Percentiles rank a stretch among this genome's conserved stretches.
These are phyloP conservation scores for Nemania abortiva DNA, from an alignment of 2,329 filamentous ascomycete species.

Conservation along the genomic window DNA sequence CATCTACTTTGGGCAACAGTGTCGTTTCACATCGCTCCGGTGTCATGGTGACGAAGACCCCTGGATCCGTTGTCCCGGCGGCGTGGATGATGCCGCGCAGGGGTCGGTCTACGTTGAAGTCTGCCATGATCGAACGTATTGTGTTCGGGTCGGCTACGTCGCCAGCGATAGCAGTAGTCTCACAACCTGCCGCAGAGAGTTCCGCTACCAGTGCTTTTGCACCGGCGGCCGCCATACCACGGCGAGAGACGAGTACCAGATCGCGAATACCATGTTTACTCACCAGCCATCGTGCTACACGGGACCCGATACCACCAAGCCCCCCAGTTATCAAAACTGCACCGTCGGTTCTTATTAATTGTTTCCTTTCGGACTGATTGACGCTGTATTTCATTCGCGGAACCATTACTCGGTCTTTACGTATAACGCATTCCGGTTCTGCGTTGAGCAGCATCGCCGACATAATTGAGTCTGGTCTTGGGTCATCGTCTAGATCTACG, in stretches of 20 bases:
- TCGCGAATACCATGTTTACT: conserved; percentile 46
- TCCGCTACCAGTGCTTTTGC: conserved; percentile 44
- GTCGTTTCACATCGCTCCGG: conserved; percentile 43
- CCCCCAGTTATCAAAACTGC: conserved; percentile 49
- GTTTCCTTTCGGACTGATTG: conserved; percentile 17
- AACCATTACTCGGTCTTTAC: conserved; percentile 37
- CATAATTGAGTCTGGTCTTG: conserved; percentile 5
- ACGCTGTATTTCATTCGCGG: conserved; percentile 42
- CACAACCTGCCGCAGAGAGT: conserved; percentile 43
- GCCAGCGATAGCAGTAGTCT: conserved; percentile 43
- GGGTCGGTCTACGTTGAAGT: conserved; percentile 45
- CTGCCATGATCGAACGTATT: conserved; percentile 42
- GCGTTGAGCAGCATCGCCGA: conserved; percentile 36
- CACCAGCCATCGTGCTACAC: conserved; percentile 46
- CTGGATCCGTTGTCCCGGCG: conserved; percentile 47
- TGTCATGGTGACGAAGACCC: conserved; percentile 48
- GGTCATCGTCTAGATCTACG: conserved; percentile 43
- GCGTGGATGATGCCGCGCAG: conserved; percentile 50
- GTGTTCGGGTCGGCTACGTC: conserved; percentile 44
- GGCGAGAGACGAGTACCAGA: conserved; percentile 49
- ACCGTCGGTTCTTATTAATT: conserved; percentile 42
- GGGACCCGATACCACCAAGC: conserved; percentile 47
- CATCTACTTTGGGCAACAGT: conserved; percentile 46
- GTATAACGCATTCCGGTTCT: conserved; percentile 44
- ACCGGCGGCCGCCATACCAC: conserved; percentile 45